These are phyloP conservation scores for Pythium scleroteichum DNA, from an alignment of 352 stramenopile species.

Conservation along the genomic window DNA sequence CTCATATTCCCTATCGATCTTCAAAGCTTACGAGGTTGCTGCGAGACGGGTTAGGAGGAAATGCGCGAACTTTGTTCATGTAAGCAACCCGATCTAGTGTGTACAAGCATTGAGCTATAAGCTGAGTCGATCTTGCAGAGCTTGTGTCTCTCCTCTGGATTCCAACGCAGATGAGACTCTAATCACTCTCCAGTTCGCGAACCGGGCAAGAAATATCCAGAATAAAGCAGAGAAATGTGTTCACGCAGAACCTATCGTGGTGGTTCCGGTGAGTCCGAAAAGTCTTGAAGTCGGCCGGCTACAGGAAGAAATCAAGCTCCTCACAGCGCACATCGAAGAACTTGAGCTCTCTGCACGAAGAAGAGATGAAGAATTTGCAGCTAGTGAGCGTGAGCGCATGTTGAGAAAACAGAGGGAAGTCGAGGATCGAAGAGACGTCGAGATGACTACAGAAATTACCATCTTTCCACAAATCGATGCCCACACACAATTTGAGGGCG, in stretches of 20 bases:
- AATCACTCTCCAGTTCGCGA: constrained; percentile 73
- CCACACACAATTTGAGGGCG: constrained; percentile 21
- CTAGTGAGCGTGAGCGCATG: constrained; percentile 4
- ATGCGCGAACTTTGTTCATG: constrained; percentile 64
- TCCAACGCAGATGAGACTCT: constrained; percentile 60
- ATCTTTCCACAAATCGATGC: constrained; percentile 21
- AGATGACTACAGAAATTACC: constrained; percentile 24
- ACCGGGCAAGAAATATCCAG: constrained; percentile 69
- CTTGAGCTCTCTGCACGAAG: constrained; percentile 12
- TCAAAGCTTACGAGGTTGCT: constrained; percentile 61
- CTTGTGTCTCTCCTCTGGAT: constrained; percentile 59
- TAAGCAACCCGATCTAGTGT: no score
- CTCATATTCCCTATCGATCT: constrained; percentile 43
- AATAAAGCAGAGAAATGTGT: constrained; percentile 75
- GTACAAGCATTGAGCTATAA: background rate
- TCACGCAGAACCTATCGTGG: background rate
- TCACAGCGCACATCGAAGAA: constrained; percentile 13
- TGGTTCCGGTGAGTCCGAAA: constrained; percentile 21
- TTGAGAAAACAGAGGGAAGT: constrained; percentile 18
- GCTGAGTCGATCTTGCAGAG: constrained; percentile 34
- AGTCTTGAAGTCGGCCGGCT: constrained; percentile 48
- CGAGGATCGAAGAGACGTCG: constrained; percentile 15
- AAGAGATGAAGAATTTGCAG: constrained; percentile 13
- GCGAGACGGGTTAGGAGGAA: constrained; percentile 54
- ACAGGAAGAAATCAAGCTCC: constrained; percentile 37